Conservation (phyloP, 176 grass and related monocot genomes). For the Rhipidocladum racemiflorum region DNA sequence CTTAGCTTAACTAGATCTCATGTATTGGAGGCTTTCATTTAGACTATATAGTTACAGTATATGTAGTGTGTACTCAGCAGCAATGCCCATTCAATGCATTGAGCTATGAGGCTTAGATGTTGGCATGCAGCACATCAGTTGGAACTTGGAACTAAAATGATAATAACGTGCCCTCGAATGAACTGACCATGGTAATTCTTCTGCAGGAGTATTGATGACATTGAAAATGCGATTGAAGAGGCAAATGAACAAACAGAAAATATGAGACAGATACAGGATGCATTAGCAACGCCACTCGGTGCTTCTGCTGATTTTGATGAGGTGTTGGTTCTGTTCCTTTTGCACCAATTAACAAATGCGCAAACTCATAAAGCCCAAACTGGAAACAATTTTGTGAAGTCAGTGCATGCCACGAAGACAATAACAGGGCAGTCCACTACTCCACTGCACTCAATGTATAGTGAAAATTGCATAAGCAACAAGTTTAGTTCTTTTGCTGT, state of each 20-base stretch:
- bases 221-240: constrained; percentile 55
- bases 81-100: background rate
- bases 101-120: background rate
- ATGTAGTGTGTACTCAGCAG: background rate
- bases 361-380: background rate
- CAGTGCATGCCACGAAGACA: background rate
- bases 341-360: background rate
- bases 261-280: constrained; percentile 67
- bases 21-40: background rate
- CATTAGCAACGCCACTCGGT: constrained; percentile 42
- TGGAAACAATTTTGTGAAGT: background rate
- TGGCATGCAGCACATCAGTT: background rate
- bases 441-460: background rate
- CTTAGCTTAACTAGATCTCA: background rate
- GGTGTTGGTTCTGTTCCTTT: constrained; percentile 20
- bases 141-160: background rate
- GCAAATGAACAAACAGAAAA: constrained; percentile 49
- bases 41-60: background rate
- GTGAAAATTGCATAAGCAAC: background rate
- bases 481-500: background rate
- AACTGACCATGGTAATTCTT: background rate
- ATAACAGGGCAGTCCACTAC: background rate
- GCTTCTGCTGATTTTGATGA: constrained; percentile 62
- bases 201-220: constrained; percentile 58
- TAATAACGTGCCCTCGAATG: background rate